phyloP scores from a whole-genome alignment of 768 basidiomycete species.

The Lactarius trivialis region DNA sequence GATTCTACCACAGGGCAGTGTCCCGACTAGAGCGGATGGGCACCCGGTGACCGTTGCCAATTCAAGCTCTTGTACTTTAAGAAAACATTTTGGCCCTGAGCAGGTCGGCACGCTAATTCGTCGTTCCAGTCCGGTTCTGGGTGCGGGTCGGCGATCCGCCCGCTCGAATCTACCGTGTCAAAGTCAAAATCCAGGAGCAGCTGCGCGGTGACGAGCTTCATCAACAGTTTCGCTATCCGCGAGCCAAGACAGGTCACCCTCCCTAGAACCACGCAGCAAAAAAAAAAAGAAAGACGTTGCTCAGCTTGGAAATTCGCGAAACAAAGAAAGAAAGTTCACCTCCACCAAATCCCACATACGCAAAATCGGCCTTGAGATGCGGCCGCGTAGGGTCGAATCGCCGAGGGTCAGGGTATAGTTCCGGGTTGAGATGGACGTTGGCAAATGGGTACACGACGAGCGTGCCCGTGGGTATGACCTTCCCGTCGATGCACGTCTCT shows the following conservation, averaged over 20 bases:
- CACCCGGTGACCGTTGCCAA: neutral
- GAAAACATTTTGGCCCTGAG: slow-evolving; percentile 46
- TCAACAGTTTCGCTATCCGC: slow-evolving; percentile 63
- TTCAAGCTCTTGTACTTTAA: slow-evolving; percentile 37
- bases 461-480: no score
- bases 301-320: no score
- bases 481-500: slow-evolving; percentile 59
- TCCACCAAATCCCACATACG: slow-evolving; percentile 74
- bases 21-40: neutral
- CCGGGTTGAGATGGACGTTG: no score
- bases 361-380: slow-evolving; percentile 46
- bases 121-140: slow-evolving; percentile 91
- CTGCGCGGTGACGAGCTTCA: no score
- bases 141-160: no score
- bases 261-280: slow-evolving; percentile 35
- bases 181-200: no score
- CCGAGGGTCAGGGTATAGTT: no score
- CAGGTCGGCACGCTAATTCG: slow-evolving; percentile 58
- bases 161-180: no score
- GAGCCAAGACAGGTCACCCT: slow-evolving; percentile 67
- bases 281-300: no score
- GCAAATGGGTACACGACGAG: no score
- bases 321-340: slow-evolving; percentile 49
- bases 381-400: slow-evolving; percentile 70
- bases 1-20: no score